These are phyloP conservation scores for Nemophila menziesii DNA, from an alignment of 257 asterid genomes.

Conservation along the genomic window DNA sequence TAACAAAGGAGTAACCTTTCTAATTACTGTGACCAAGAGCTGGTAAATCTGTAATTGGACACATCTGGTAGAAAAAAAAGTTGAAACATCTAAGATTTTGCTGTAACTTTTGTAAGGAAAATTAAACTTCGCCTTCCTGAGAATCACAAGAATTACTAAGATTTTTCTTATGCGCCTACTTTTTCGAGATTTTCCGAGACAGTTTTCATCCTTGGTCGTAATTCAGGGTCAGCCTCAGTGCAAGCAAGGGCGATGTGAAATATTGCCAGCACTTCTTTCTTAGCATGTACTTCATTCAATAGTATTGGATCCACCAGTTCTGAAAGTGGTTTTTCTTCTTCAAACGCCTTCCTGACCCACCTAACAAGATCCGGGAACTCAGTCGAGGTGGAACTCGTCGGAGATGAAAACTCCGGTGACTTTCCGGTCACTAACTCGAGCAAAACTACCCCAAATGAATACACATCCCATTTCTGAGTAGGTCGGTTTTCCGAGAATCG, in stretches of 20 bases:
- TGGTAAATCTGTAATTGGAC: conserved; percentile 4
- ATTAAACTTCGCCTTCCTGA: conserved; percentile 3
- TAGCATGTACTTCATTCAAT: conserved; percentile 59
- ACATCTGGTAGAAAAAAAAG: conserved; percentile 1
- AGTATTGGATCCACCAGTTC: conserved; percentile 75
- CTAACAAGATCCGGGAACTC: conserved; percentile 62
- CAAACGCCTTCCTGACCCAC: conserved; percentile 91
- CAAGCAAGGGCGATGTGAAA: conserved; percentile 77
- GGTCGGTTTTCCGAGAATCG: conserved; percentile 48
- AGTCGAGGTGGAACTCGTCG: conserved; percentile 47
- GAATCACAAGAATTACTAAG: neutral
- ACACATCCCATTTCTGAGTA: conserved; percentile 92
- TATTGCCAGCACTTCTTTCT: conserved; percentile 64
- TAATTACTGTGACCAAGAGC: conserved; percentile 3
- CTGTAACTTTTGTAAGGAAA: conserved; percentile 6
- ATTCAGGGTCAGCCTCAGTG: conserved; percentile 81
- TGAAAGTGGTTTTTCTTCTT: conserved; percentile 54
- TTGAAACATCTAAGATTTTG: conserved; percentile 10
- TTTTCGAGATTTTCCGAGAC: conserved; percentile 71
- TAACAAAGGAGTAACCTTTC: conserved; percentile 1
- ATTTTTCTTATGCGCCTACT: conserved; percentile 31
- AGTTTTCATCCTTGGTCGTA: conserved; percentile 86
- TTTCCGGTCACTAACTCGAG: conserved; percentile 81
- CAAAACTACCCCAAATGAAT: conserved; percentile 77
- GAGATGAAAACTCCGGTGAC: conserved; percentile 62